Evolutionary conservation across 23 red algal genomes (phyloP), one percentile per base, ranked within the genome.

Genomic region (Cyanidiococcus yangmingshanensis): DNA sequence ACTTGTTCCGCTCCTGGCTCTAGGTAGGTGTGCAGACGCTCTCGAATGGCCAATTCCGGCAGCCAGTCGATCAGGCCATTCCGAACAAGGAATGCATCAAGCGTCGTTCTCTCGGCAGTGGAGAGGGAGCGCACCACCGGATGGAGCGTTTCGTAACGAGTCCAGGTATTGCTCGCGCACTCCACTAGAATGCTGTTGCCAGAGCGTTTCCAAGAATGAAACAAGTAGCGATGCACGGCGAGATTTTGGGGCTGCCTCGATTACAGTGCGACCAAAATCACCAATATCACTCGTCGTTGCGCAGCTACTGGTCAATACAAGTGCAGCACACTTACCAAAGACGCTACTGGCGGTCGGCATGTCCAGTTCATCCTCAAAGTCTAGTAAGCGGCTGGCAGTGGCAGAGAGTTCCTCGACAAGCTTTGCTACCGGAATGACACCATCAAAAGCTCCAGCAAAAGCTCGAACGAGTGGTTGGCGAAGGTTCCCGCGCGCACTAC

Each of bases 141-240:
- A 54, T 21, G 45, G 7, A 54, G 45, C 21, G 45, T 21, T n/a
- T 54, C 45, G 45, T 21, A 54, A 21, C 12, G 45, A 54, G 21
- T 7, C 45, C 12, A 7, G 12, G 45, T 15, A 54, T 7, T 21
- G 45, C 45, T 54, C 45, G 7, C 45, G 45, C 45, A 54, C 21
- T 15, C 21, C 45, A 15, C 12, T 15, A 54, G 45, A 21, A 54
- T 54, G 21, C 45, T 54, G 45, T 54, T 21, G 45, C 12, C 7
- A 54, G 45, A 54, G 45, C 45, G 45, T 54, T 54, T 54, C 45
- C 45, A 54, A 54, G 45, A 54, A 54, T 7, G 45, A 54, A 54
- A 7, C 12, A 7, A 54, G 45, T 21, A 54, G 12, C 12, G 45
- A 54, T 54, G 45, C 45, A 7, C 21, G 45, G 7, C 45, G 7